Base-by-base conservation (phyloP, 495 filamentous ascomycete genomes). In the Penicillium canariense region DNA sequence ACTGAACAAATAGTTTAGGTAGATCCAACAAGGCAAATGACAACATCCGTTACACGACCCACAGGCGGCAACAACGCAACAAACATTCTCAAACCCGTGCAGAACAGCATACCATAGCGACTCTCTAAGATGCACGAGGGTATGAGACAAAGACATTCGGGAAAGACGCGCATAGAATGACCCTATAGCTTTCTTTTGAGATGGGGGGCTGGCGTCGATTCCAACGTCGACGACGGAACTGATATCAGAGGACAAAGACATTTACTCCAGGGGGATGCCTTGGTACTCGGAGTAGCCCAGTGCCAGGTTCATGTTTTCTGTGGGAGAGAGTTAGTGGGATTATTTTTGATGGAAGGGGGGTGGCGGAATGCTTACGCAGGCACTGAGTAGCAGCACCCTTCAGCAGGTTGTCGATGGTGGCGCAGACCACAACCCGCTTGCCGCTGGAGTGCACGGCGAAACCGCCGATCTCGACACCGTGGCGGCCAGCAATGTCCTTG, bases 361-460 rank as follows among this genome's bases (percentile, higher is more conserved):
- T 2, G 14, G n/a, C n/a, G 28, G 22, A 31, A 84, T n/a, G 12
- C 87, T 81, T 80, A 91, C 88, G 91, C 66, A 96, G 72, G 74
- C 91, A 96, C 75, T 97, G 94, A 44, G 94, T 98, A 6, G 91
- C 91, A 34, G 94, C 94, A 34, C 94, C 94, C 83, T 98, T 98
- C 50, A 96, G 79, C 55, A 97, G 76, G 74, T 98, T 97, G 70
- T 98, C 94, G 60, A 98, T 97, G n/a, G 93, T 96, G 18, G 88
- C 92, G 68, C 91, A 96, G 46, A 98, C 84, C 46, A 98, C 94
- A 0, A 93, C 94, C 30, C 94, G 81, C 78, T 90, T 92, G 42
- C 93, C 93, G 23, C 80, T 81, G 53, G 84, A 88, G 75, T 96
- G 88, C 36, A 97, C 92, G 36, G 86, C 91, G 63, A 97, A 97